Percentiles rank a stretch among this genome's conserved stretches.
phyloP scores from a whole-genome alignment of 306 rosid genomes.

The Ochetophila trinervis region DNA sequence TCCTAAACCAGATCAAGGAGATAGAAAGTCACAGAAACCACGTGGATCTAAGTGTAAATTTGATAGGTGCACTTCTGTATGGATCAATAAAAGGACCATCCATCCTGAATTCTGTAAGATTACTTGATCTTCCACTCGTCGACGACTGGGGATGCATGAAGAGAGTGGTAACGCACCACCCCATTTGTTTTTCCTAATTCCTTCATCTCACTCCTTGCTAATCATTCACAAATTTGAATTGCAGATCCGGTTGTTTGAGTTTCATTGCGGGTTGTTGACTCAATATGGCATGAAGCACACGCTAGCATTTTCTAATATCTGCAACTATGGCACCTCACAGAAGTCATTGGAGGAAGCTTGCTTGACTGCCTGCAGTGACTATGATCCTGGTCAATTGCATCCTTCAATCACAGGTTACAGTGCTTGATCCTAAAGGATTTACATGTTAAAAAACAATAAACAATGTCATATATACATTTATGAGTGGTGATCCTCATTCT shows the following conservation, averaged over 20 bases:
- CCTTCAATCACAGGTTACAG: slow-evolving; percentile 59
- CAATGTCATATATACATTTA: too few species aligned
- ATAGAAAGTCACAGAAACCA: slow-evolving; percentile 65
- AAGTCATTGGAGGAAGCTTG: slow-evolving; percentile 51
- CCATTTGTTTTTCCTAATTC: too few species aligned
- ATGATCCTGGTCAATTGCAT: slow-evolving; percentile 40
- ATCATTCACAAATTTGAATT: slow-evolving; percentile 16
- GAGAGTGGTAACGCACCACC: slow-evolving; percentile 58
- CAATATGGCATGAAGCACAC: slow-evolving; percentile 95
- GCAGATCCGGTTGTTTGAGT: slow-evolving; percentile 71
- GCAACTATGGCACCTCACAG: slow-evolving; percentile 51
- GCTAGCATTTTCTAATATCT: slow-evolving; percentile 81
- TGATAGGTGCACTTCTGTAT: slow-evolving; percentile 58
- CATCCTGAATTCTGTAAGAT: slow-evolving; percentile 41
- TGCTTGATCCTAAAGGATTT: slow-evolving; percentile 43
- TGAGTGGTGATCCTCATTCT: too few species aligned
- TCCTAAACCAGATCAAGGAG: slow-evolving; percentile 51
- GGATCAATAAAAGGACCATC: slow-evolving; percentile 55
- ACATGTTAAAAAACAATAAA: too few species aligned
- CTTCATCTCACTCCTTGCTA: neutral
- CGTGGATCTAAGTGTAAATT: slow-evolving; percentile 55
- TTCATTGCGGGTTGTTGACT: slow-evolving; percentile 71
- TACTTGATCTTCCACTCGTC: slow-evolving; percentile 59
- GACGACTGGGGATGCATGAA: slow-evolving; percentile 85
- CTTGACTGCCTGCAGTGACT: slow-evolving; percentile 51